Evolutionary conservation across 805 yeast species (phyloP).

Genomic region (Saccharomycopsis amapae): DNA sequence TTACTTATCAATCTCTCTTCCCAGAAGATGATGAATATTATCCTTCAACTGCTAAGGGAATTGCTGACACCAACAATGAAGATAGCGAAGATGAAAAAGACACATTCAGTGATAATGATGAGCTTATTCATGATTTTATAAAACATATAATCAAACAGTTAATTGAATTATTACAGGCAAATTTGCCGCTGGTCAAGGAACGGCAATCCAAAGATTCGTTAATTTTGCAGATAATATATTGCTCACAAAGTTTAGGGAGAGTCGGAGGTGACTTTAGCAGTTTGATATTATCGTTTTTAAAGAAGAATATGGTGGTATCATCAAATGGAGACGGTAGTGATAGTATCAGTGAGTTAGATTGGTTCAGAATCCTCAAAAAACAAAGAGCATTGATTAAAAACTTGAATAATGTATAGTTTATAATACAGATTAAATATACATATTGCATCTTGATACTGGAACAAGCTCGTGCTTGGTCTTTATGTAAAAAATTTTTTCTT

Average conservation of each 20-base stretch:
- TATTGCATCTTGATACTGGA: no score
- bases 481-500: no score
- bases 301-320: slow-evolving; percentile 19
- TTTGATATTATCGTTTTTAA: slow-evolving; percentile 37
- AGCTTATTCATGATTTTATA: slow-evolving; percentile 34
- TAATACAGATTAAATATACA: no score
- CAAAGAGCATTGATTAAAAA: slow-evolving; percentile 33
- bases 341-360: slow-evolving; percentile 34
- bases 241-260: slow-evolving; percentile 77
- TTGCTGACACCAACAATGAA: slow-evolving; percentile 28
- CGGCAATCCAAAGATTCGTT: slow-evolving; percentile 54
- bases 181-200: slow-evolving; percentile 31
- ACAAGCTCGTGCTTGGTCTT: no score
- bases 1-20: slow-evolving; percentile 60
- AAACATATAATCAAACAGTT: slow-evolving; percentile 29
- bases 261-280: slow-evolving; percentile 65
- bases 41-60: no score
- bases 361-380: slow-evolving; percentile 37
- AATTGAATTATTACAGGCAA: slow-evolving; percentile 28
- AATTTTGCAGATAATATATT: slow-evolving; percentile 76
- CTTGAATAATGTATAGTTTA: no score
- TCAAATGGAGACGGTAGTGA: no score
- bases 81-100: slow-evolving; percentile 24
- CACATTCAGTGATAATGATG: slow-evolving; percentile 22
- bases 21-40: slow-evolving; percentile 27